Conservation (phyloP, 2,329 filamentous ascomycete species). For the Fusarium sp. region DNA sequence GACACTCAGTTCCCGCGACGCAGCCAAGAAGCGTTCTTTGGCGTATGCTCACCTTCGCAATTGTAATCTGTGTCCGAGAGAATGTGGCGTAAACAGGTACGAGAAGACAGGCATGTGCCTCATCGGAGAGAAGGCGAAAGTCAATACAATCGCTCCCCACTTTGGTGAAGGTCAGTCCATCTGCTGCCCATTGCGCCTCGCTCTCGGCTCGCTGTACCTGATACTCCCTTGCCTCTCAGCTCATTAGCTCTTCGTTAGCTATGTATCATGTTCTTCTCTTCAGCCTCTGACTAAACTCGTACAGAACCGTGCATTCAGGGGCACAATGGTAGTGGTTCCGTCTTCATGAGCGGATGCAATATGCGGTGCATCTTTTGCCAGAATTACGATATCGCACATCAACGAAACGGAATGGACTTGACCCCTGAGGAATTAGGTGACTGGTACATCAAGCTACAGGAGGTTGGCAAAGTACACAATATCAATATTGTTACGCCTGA, state of each 20-base stretch:
- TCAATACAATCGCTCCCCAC: conserved; percentile 86
- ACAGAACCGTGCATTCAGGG: conserved; percentile 85
- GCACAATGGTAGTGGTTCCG: conserved; percentile 79
- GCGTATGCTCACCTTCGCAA: conserved; percentile 80
- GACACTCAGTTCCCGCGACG: conserved; percentile 72
- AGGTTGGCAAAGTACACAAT: conserved; percentile 84
- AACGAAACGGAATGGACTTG: conserved; percentile 81
- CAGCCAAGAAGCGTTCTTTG: conserved; percentile 75
- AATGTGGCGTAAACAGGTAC: conserved; percentile 83
- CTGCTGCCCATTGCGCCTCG: neutral
- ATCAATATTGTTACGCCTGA: conserved; percentile 90
- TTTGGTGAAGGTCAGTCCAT: conserved; percentile 73
- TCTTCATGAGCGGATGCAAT: conserved; percentile 83
- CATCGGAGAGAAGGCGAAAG: conserved; percentile 78
- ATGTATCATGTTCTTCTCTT: neutral
- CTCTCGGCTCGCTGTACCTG: neutral
- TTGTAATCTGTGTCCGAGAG: conserved; percentile 82
- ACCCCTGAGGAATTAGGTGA: conserved; percentile 80
- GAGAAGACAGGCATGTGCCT: conserved; percentile 81
- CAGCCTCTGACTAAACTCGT: neutral
- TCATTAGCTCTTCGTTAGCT: neutral
- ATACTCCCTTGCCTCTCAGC: conserved; percentile 20
- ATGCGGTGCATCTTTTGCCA: conserved; percentile 81
- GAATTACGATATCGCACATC: conserved; percentile 85
- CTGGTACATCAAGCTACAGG: conserved; percentile 85